These are phyloP conservation scores for Diversispora eburnea DNA, from an alignment of 192 early-diverging fungal genomes.

Conservation along the genomic window DNA sequence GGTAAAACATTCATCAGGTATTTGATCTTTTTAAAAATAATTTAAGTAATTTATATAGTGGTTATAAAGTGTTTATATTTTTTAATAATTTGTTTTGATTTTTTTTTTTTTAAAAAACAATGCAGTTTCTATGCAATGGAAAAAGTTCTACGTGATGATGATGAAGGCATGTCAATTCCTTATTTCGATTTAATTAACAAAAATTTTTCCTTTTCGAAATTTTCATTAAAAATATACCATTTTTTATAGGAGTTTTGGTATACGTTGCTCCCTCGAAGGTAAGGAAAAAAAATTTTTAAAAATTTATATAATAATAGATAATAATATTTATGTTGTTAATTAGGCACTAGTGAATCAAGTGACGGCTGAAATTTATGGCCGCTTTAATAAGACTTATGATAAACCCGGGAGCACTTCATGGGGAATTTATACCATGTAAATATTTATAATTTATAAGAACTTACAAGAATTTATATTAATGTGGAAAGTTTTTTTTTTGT, in stretches of 20 bases:
- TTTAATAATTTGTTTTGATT: no score
- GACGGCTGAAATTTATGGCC: constrained; percentile 43
- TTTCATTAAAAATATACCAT: neutral
- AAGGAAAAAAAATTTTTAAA: no score
- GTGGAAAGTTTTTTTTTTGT: neutral
- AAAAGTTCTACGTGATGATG: constrained; percentile 36
- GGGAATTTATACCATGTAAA: constrained; percentile 34
- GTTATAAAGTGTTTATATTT: no score
- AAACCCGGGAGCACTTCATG: constrained; percentile 28
- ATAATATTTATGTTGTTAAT: no score
- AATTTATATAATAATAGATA: no score
- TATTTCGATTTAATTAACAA: neutral
- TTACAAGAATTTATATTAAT: neutral
- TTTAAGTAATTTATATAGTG: no score
- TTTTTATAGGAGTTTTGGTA: constrained; percentile 26
- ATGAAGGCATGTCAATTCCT: constrained; percentile 30
- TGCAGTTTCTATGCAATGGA: constrained; percentile 47
- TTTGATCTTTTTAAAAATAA: no score
- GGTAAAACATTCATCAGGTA: constrained; percentile 45
- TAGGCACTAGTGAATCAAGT: constrained; percentile 47
- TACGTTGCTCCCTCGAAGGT: constrained; percentile 46
- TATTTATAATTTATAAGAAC: neutral
- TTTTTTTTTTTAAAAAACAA: no score
- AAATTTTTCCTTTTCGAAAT: neutral
- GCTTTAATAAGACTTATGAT: constrained; percentile 39